Percentiles rank a stretch among this genome's conserved stretches.
Evolutionary conservation across 2,329 filamentous ascomycete species (phyloP).

Genomic region (Ceratocystis alfenasii): DNA sequence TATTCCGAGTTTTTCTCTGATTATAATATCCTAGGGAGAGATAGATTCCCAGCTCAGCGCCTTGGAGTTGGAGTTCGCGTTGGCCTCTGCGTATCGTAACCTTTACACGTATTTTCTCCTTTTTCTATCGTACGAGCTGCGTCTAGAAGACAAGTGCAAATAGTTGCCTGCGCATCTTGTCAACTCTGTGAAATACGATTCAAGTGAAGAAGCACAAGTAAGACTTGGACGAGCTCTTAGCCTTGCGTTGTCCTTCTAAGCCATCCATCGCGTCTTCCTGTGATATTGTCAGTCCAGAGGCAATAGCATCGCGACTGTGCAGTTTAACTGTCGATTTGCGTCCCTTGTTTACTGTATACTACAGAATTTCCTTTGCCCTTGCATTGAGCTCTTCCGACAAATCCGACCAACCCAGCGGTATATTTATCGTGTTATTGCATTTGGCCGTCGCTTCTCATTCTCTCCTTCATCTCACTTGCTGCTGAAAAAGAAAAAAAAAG

Average conservation of each 20-base stretch:
- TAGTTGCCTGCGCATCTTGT: constrained; percentile 9
- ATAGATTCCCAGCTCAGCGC: constrained; percentile 5
- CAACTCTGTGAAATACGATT: constrained; percentile 13
- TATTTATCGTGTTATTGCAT: background rate
- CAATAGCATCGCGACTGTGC: constrained; percentile 1
- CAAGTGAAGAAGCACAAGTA: constrained; percentile 10
- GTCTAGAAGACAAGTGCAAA: constrained; percentile 12
- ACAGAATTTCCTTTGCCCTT: background rate
- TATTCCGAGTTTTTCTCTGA: constrained; percentile 8
- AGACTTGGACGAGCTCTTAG: constrained; percentile 7
- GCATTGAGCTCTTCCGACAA: background rate
- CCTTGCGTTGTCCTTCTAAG: constrained; percentile 3
- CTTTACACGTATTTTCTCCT: constrained; percentile 10
- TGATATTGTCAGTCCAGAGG: background rate
- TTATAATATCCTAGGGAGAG: background rate
- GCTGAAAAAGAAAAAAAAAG: background rate
- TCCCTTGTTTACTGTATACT: background rate
- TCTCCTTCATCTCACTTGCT: background rate
- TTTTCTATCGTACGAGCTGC: constrained; percentile 10
- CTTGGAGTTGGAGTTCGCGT: background rate
- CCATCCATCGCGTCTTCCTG: background rate
- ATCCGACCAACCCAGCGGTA: background rate
- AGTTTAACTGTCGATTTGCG: constrained; percentile 6
- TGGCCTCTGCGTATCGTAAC: constrained; percentile 12
- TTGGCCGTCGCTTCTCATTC: background rate